Percentiles rank a stretch among this genome's conserved stretches.
Conservation (phyloP, 1,139 yeast genomes). For the Suhomyces guaymorum region DNA sequence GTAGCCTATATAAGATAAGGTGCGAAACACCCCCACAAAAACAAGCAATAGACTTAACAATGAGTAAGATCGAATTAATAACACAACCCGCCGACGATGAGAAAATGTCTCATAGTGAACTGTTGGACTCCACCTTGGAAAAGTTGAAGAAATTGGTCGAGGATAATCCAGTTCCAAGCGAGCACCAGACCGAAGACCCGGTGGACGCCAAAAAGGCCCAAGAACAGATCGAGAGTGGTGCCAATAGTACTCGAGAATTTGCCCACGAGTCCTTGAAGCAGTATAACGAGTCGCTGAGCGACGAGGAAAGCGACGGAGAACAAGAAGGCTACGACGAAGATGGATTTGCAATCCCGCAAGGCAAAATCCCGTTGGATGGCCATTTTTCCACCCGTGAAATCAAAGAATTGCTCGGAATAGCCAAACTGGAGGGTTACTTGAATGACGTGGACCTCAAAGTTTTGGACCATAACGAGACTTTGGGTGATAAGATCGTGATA, state of each 20-base stretch:
- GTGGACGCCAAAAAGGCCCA: background rate
- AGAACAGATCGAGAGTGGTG: background rate
- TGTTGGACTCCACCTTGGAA: conserved; percentile 15
- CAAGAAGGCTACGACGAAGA: conserved; percentile 31
- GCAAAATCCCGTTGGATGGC: conserved; percentile 44
- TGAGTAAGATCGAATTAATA: conserved; percentile 19
- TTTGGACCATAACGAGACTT: conserved; percentile 21
- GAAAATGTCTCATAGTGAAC: conserved; percentile 8
- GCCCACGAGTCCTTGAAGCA: conserved; percentile 2
- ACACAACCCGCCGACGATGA: conserved; percentile 19
- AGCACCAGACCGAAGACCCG: conserved; percentile 6
- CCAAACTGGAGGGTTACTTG: conserved; percentile 34
- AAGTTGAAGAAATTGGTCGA: conserved; percentile 19
- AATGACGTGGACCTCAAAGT: conserved; percentile 31
- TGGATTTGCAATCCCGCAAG: conserved; percentile 40
- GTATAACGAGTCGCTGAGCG: background rate
- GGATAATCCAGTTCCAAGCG: conserved; percentile 14
- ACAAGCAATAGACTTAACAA: conserved; percentile 3
- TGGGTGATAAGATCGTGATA: conserved; percentile 21
- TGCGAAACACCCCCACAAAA: conserved; percentile 1
- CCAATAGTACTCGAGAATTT: conserved; percentile 2
- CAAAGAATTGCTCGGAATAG: conserved; percentile 30
- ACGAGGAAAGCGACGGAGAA: background rate
- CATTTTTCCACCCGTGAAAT: conserved; percentile 42
- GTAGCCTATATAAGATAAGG: conserved; percentile 3